Evolutionary conservation across 495 filamentous ascomycete genomes (phyloP), one percentile per base, ranked within the genome.

Genomic region (Penicillium nucicola): DNA sequence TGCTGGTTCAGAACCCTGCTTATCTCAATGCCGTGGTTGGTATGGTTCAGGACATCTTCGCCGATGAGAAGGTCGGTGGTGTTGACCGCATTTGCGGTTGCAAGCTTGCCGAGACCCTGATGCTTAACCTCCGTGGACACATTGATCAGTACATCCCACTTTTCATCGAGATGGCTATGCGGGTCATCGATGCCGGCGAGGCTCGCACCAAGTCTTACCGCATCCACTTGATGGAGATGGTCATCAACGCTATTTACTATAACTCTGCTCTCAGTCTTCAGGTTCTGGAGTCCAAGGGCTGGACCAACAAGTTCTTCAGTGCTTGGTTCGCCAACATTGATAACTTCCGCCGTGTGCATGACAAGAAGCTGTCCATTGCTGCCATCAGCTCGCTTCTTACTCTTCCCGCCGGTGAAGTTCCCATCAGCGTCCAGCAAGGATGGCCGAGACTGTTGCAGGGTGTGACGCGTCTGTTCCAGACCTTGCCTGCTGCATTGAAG

Each of bases 221-320:
- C 55, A 88, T 98, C 36, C 92, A 97, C 68, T 71, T 98, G 42
- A 95, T 98, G 89, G 95, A 97, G 75, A 96, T 98, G 88, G 83
- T 97, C 44, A 93, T 98, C 78, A 97, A 98, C 70, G 87, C 87
- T 44, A 90, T 97, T 55, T 96, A 97, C 77, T 97, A 97, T 74
- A 96, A 96, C 72, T 90, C 93, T 2, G 66, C 78, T 31, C 79
- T 96, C 50, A 75, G 87, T 52, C 78, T 98, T 23, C 89, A 90
- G 43, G 80, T 95, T 15, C 77, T 98, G 33, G 93, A 98, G 69
- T 66, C 77, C n/a, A 90, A 92, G 47, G 85, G 82, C 48, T 96
- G 89, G 92, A 98, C 93, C n/a, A 97, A 97, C 70, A 96, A 95
- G 72, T 97, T 98, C 70, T 98, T 98, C 80, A 93, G 86, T 68